Percentiles rank a stretch among this genome's conserved stretches.
These are phyloP conservation scores for Dictyostelium capitatum DNA, from an alignment of 78 protist species.

Conservation along the genomic window DNA sequence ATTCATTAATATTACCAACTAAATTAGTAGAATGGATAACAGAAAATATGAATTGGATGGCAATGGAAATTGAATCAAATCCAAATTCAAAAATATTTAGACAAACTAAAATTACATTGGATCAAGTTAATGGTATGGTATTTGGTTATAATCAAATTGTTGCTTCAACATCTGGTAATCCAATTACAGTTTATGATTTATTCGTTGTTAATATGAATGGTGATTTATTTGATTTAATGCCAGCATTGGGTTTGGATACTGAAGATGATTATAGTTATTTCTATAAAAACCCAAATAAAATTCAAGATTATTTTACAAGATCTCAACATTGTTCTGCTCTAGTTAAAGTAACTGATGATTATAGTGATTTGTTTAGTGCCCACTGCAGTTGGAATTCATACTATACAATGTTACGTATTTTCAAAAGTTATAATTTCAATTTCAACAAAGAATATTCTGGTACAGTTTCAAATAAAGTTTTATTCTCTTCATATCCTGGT, in stretches of 20 bases:
- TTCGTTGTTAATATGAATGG: slow-evolving; percentile 68
- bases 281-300: not conserved
- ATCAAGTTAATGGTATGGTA: slow-evolving; percentile 63
- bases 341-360: slow-evolving; percentile 64
- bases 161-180: not conserved
- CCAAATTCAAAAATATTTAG: slow-evolving; percentile 54
- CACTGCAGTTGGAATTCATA: slow-evolving; percentile 67
- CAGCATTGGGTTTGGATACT: slow-evolving; percentile 17
- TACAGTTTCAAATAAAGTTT: not conserved
- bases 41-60: slow-evolving; percentile 1
- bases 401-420: slow-evolving; percentile 23
- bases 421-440: slow-evolving; percentile 29
- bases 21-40: slow-evolving; percentile 16
- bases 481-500: slow-evolving; percentile 82
- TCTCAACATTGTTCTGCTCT: slow-evolving; percentile 82
- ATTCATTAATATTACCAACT: not conserved
- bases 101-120: slow-evolving; percentile 35
- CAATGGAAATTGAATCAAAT: not conserved
- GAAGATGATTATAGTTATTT: not conserved
- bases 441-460: not conserved
- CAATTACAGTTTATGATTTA: slow-evolving; percentile 35
- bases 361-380: slow-evolving; percentile 58
- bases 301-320: slow-evolving; percentile 37
- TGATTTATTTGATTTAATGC: slow-evolving; percentile 66
- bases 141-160: slow-evolving; percentile 38